Conservation (phyloP, 768 basidiomycete species). For the Lactifluus volemus region DNA sequence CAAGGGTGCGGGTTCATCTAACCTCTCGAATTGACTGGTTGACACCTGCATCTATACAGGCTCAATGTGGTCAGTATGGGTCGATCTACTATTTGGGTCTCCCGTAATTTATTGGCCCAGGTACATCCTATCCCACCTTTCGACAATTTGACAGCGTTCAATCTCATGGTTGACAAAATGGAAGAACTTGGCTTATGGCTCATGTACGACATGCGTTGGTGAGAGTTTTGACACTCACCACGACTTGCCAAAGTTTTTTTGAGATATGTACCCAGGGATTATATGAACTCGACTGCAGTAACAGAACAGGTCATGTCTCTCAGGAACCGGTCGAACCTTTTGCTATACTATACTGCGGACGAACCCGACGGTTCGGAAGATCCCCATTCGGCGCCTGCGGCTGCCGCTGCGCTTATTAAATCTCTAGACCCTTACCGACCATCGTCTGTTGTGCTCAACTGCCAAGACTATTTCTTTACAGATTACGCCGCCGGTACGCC, state of each 20-base stretch:
- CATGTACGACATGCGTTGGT: conserved; percentile 79
- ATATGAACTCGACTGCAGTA: conserved; percentile 55
- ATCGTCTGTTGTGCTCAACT: conserved; percentile 46
- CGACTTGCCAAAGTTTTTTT: background rate
- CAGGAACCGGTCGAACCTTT: conserved; percentile 57
- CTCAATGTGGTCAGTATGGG: conserved; percentile 31
- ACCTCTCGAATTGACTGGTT: background rate
- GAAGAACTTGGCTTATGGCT: conserved; percentile 61
- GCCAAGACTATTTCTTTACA: conserved; percentile 53
- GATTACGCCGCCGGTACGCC: conserved; percentile 56
- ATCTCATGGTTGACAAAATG: conserved; percentile 58
- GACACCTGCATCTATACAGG: conserved; percentile 23
- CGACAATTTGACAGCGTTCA: conserved; percentile 47
- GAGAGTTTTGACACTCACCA: conserved; percentile 4
- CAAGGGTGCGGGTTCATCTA: conserved; percentile 34
- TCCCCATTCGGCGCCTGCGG: conserved; percentile 49
- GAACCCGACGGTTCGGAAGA: conserved; percentile 65
- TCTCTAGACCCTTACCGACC: conserved; percentile 50
- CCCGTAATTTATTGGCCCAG: conserved; percentile 22
- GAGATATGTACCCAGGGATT: conserved; percentile 33
- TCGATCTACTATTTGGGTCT: background rate
- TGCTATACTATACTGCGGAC: conserved; percentile 68
- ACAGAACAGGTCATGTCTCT: conserved; percentile 60
- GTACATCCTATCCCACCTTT: conserved; percentile 68
- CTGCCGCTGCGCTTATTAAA: conserved; percentile 40